These are phyloP conservation scores for Neoboletus magnificus DNA, from an alignment of 768 basidiomycete genomes.

Conservation along the genomic window DNA sequence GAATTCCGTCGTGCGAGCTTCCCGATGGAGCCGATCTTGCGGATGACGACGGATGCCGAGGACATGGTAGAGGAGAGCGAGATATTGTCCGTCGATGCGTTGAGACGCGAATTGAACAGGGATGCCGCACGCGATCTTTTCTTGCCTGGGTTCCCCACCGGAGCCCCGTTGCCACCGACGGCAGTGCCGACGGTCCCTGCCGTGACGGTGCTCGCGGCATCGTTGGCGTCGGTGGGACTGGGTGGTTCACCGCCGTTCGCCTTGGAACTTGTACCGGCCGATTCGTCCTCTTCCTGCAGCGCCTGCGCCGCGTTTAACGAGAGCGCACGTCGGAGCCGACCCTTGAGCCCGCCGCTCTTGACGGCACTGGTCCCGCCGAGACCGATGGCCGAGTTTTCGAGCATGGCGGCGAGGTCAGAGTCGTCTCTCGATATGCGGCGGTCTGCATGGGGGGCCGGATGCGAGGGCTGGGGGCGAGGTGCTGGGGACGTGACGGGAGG, in stretches of 20 bases:
- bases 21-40: constrained; percentile 90
- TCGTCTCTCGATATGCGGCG: constrained; percentile 78
- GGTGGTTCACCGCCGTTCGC: constrained; percentile 33
- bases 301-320: constrained; percentile 58
- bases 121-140: constrained; percentile 70
- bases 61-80: constrained; percentile 93
- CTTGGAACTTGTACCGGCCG: constrained; percentile 9
- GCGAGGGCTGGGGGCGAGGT: constrained; percentile 28
- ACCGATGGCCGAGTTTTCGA: constrained; percentile 41
- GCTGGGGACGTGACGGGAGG: constrained; percentile 10
- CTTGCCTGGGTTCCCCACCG: constrained; percentile 42
- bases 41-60: constrained; percentile 93
- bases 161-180: constrained; percentile 14
- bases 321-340: constrained; percentile 69
- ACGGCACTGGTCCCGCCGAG: constrained; percentile 31
- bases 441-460: constrained; percentile 56
- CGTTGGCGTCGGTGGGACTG: constrained; percentile 24
- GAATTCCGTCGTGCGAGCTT: constrained; percentile 87
- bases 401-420: constrained; percentile 60
- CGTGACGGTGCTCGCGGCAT: constrained; percentile 36
- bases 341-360: constrained; percentile 72
- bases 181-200: constrained; percentile 33
- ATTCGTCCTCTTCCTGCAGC: constrained; percentile 46
- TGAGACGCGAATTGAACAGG: constrained; percentile 85
- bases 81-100: constrained; percentile 91